phyloP scores from a whole-genome alignment of 2,329 filamentous ascomycete genomes.

The Scedosporium apiospermum region DNA sequence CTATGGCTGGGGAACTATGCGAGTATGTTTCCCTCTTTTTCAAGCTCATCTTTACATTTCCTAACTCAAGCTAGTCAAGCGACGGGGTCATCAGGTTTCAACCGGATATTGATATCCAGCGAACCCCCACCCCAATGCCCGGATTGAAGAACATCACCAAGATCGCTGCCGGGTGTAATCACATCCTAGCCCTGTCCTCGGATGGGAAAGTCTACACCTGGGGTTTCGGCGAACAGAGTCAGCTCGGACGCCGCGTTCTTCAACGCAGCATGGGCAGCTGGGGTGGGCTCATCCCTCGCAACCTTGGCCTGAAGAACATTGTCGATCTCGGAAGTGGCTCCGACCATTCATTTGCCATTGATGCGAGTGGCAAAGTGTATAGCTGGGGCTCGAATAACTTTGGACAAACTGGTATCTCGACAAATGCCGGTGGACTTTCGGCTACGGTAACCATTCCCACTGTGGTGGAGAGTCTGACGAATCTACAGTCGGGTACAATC shows the following conservation, averaged over 20 bases:
- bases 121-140: not conserved
- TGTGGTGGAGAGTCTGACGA: too few species aligned
- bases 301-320: conserved; percentile 50
- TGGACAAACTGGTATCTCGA: conserved; percentile 56
- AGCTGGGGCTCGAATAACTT: conserved; percentile 77
- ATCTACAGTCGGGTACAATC: too few species aligned
- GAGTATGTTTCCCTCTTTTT: not conserved
- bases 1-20: not conserved
- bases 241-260: conserved; percentile 39
- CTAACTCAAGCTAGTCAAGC: too few species aligned
- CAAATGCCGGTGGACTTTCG: conserved; percentile 24
- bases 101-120: conserved; percentile 31
- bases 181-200: conserved; percentile 52
- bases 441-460: not conserved
- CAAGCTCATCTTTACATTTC: too few species aligned
- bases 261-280: conserved; percentile 27
- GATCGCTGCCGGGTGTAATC: conserved; percentile 55
- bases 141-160: conserved; percentile 22
- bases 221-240: conserved; percentile 52
- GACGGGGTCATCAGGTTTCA: too few species aligned
- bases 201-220: conserved; percentile 48
- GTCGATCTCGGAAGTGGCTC: conserved; percentile 47
- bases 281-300: conserved; percentile 41
- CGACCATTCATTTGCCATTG: conserved; percentile 65
- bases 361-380: conserved; percentile 56